Conservation (phyloP, 192 early-diverging fungal species). For the Bifiguratus adelaidae region DNA sequence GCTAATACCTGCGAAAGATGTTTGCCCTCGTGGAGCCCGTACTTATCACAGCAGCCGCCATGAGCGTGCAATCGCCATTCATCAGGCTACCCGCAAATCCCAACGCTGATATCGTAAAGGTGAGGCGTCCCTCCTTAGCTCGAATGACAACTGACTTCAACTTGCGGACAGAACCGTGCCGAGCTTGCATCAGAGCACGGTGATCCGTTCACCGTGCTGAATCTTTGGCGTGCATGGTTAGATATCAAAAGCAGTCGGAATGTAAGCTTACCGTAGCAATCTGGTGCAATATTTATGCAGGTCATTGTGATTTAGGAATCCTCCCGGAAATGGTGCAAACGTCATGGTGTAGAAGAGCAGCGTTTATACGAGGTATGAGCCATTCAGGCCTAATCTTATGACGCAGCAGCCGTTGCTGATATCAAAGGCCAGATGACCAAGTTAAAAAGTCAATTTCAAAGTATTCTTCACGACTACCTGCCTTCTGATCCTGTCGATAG, state of each 20-base stretch:
- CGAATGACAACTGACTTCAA: too few relatives aligned
- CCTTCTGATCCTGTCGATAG: too few relatives aligned
- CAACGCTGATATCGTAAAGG: slow-evolving; percentile 36
- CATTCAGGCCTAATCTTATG: too few relatives aligned
- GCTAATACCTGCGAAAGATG: slow-evolving; percentile 9
- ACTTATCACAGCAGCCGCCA: slow-evolving; percentile 44
- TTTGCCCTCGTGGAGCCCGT: slow-evolving; percentile 38
- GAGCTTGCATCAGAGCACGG: slow-evolving; percentile 42
- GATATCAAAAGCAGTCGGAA: slow-evolving; percentile 32
- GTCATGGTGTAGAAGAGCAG: slow-evolving; percentile 58
- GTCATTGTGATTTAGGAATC: slow-evolving; percentile 18
- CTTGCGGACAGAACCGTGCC: slow-evolving; percentile 35
- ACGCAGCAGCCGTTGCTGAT: neutral
- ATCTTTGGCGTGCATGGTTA: slow-evolving; percentile 50
- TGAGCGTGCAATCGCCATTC: slow-evolving; percentile 60
- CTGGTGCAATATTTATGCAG: slow-evolving; percentile 2
- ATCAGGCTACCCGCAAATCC: slow-evolving; percentile 26
- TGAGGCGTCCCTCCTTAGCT: too few relatives aligned
- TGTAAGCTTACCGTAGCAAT: slow-evolving; percentile 12
- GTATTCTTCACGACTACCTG: slow-evolving; percentile 36
- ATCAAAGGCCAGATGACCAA: slow-evolving; percentile 39
- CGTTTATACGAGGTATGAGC: slow-evolving; percentile 44
- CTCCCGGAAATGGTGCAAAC: slow-evolving; percentile 46
- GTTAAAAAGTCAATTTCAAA: slow-evolving; percentile 51
- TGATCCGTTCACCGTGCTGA: slow-evolving; percentile 55